Conservation (phyloP, 2,329 filamentous ascomycete species). For the Karstenula rhodostoma region DNA sequence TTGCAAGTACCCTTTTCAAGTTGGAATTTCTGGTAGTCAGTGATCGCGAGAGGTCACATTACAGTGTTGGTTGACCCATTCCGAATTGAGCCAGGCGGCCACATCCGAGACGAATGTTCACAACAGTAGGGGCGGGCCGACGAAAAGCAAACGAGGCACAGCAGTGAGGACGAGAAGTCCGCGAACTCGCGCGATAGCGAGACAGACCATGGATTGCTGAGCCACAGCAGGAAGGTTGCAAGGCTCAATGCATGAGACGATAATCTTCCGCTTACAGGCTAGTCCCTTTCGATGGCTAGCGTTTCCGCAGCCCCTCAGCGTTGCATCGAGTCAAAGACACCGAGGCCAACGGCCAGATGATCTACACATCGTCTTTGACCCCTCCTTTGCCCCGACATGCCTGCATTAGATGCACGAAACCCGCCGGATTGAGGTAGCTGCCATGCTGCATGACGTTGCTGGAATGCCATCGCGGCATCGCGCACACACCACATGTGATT, state of each 20-base stretch:
- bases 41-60: too few species aligned
- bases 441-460: slow-evolving; percentile 12
- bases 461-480: background rate
- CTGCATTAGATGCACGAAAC: slow-evolving; percentile 6
- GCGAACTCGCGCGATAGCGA: background rate
- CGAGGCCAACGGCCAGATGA: background rate
- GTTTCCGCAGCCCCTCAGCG: background rate
- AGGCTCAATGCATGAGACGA: slow-evolving; percentile 1
- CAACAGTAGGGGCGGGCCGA: background rate
- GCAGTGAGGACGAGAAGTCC: background rate
- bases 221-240: slow-evolving; percentile 6
- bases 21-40: too few species aligned
- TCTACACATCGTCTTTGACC: slow-evolving; percentile 1
- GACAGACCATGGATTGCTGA: background rate
- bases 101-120: background rate
- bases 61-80: background rate
- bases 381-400: slow-evolving; percentile 3
- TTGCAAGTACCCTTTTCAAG: too few species aligned
- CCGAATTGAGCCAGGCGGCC: background rate
- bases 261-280: background rate
- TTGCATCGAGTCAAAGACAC: slow-evolving; percentile 1
- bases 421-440: background rate
- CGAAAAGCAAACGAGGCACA: background rate
- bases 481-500: slow-evolving; percentile 1
- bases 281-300: background rate